Evolutionary conservation across 106 monocot genomes (phyloP), one percentile per base, ranked within the genome.

Genomic region (Phalaenopsis aphrodite): DNA sequence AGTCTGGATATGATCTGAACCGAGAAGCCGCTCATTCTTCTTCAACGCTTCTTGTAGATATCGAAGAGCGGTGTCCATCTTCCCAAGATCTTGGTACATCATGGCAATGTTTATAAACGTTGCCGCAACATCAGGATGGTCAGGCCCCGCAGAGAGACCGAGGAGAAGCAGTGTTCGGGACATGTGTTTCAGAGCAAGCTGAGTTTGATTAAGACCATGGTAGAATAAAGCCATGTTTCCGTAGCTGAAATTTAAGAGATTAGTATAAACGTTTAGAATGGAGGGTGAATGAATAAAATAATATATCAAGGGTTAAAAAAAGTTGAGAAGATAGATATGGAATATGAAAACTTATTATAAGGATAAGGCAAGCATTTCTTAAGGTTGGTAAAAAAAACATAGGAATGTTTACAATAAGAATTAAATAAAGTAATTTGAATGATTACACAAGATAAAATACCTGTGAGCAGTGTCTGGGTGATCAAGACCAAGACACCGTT

Each of bases 151-250:
- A 71, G 95, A 91, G 45, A 99, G 82, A 48, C 92, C 86, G 75
- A 95, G 83, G 14, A 99, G 66, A 3, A 95, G 89, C 78, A 99
- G 69, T 42, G 99, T 91, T 41, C 95, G 83, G 18, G 94, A 89
- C 93, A 99, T 95, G 49, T 99, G 95, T 6, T 86, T 85, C 42
- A 99, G 75, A 77, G 99, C 95, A 57, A 99, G 88, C 66, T 99
- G 93, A 48, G 94, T 93, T 56, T 99, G 95, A 79, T 89, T 95
- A 19, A 99, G 89, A 49, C 90, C 92, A 80, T 99, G 99, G 65
- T 99, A 99, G 85, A 99, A 99, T 52, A 95, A 83, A 36, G 95
- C 99, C 99, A 99, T 99, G 79, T 99, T 99, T 18, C 91, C 95
- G 78, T 99, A 99, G 79, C 99, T 99, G 89, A 36, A 84, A 81